Evolutionary conservation across 139 green algal species (phyloP).

Genomic region (Picochlorum sp.): DNA sequence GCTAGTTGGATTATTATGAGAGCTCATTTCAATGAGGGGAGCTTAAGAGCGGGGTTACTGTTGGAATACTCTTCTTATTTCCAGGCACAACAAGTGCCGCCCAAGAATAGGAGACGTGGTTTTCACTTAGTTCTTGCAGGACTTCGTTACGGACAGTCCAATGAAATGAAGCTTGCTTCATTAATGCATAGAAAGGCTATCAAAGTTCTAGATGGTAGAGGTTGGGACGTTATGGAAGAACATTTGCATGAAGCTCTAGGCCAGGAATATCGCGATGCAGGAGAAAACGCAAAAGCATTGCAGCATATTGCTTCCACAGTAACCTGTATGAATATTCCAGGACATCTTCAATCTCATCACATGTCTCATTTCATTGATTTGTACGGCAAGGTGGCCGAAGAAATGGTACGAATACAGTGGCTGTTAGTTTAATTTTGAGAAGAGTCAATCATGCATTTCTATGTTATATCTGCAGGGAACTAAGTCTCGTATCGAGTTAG

Average conservation of each 20-base stretch:
- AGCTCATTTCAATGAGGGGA: constrained; percentile 60
- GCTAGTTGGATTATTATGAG: constrained; percentile 61
- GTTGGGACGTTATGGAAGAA: constrained; percentile 77
- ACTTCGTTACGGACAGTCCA: constrained; percentile 66
- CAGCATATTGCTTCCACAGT: constrained; percentile 64
- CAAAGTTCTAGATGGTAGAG: constrained; percentile 50
- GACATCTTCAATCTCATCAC: constrained; percentile 56
- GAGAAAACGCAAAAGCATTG: constrained; percentile 37
- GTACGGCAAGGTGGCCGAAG: constrained; percentile 10
- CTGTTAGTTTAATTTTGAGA: background rate
- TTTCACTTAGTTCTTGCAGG: constrained; percentile 88
- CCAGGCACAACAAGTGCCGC: constrained; percentile 37
- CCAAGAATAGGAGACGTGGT: constrained; percentile 60
- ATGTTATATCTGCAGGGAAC: too few species aligned
- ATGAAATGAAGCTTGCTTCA: constrained; percentile 51
- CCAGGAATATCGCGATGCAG: constrained; percentile 41
- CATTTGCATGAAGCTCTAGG: constrained; percentile 81
- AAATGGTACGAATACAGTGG: constrained; percentile 7
- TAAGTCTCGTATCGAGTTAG: too few species aligned
- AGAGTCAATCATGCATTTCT: too few species aligned
- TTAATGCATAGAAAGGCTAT: constrained; percentile 58
- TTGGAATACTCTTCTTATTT: constrained; percentile 80
- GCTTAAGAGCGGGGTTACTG: constrained; percentile 68
- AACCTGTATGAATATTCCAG: constrained; percentile 29
- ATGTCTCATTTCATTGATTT: constrained; percentile 60